Evolutionary conservation across 1,284 basidiomycete species (phyloP).

Genomic region (Stygiomarasmius scandens): DNA sequence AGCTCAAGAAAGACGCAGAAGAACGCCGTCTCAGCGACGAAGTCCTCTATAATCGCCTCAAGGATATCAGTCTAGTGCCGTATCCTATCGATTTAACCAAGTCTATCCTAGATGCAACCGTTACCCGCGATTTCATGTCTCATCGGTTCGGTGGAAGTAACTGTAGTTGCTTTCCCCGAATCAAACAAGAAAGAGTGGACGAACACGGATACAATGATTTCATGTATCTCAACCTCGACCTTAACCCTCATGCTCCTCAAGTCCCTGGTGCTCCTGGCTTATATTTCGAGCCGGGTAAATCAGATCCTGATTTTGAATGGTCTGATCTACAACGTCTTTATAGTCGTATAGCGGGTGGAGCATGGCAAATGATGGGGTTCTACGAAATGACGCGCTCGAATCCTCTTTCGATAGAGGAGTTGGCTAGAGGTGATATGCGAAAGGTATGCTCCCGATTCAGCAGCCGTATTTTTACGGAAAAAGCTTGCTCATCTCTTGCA

Average conservation of each 20-base stretch:
- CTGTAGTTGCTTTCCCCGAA: conserved; percentile 10
- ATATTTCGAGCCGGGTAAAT: too few relatives aligned
- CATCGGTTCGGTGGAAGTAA: conserved; percentile 36
- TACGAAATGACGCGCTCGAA: background rate
- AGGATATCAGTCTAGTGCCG: too few relatives aligned
- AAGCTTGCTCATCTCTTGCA: background rate
- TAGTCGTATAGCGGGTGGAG: background rate
- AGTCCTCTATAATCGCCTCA: too few relatives aligned
- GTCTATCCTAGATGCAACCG: conserved; percentile 3
- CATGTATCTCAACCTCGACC: conserved; percentile 1
- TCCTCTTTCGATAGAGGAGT: background rate
- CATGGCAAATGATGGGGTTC: background rate
- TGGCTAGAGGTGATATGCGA: background rate
- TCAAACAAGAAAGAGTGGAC: background rate
- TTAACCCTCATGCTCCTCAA: background rate
- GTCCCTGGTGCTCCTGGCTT: background rate
- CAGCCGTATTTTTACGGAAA: too few relatives aligned
- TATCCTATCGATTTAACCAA: conserved; percentile 18
- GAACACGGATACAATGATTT: conserved; percentile 1
- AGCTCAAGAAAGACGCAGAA: too few relatives aligned
- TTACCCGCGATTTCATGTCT: conserved; percentile 34
- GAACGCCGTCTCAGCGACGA: too few relatives aligned
- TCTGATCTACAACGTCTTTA: background rate
- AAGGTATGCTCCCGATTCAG: background rate
- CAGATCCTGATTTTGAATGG: too few relatives aligned